phyloP scores from a whole-genome alignment of 2,329 filamentous ascomycete genomes.

The Cladosporium sp. region DNA sequence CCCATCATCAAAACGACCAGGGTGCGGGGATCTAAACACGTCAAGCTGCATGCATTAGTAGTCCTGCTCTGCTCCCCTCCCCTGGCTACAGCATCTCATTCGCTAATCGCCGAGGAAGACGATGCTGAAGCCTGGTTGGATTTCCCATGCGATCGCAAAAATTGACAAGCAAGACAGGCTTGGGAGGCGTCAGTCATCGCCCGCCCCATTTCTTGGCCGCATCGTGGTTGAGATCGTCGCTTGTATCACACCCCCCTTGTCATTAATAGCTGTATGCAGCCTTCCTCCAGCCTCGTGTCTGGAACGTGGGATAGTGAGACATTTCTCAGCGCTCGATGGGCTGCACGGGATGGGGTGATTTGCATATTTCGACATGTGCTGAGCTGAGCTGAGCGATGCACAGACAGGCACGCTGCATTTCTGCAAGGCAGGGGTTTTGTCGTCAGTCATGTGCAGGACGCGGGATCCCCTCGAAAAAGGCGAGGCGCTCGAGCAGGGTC shows the following conservation, averaged over 20 bases:
- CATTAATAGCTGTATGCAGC: background rate
- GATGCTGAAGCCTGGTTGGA: no score
- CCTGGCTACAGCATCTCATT: background rate
- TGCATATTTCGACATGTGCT: background rate
- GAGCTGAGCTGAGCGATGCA: background rate
- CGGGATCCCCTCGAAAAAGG: no score
- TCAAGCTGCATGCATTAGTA: background rate
- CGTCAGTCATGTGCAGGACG: background rate
- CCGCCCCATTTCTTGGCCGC: no score
- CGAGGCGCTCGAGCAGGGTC: background rate
- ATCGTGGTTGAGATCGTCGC: no score
- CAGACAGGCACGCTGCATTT: background rate
- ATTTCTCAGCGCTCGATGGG: background rate
- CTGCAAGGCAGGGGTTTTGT: background rate
- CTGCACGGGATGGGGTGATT: no score
- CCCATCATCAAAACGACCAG: no score
- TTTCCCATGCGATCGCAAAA: no score
- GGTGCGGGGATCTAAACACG: background rate
- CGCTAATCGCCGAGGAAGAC: background rate
- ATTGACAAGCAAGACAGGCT: no score
- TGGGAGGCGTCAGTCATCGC: no score
- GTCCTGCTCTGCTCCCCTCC: background rate
- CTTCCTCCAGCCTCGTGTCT: slow-evolving; percentile 2
- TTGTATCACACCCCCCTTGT: no score
- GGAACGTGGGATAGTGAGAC: slow-evolving; percentile 4